Percentiles rank a stretch among this genome's conserved stretches.
Conservation (phyloP, 2,329 filamentous ascomycete species). For the Colletotrichum aenigma region DNA sequence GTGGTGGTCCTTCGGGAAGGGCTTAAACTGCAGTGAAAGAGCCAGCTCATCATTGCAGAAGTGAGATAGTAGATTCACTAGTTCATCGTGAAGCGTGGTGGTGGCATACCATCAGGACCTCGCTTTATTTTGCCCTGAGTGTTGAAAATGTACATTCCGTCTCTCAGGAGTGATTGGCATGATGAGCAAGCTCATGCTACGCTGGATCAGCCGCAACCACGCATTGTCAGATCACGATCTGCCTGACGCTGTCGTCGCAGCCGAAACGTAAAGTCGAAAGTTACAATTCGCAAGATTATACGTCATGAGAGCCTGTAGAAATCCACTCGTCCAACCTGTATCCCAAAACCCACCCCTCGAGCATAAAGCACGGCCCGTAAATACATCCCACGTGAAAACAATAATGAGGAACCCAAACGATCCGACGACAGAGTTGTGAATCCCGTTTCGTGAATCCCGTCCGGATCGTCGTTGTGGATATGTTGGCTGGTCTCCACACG, state of each 20-base stretch:
- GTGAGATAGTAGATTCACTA: too few species aligned
- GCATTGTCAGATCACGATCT: too few species aligned
- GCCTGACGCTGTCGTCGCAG: neutral
- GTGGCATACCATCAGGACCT: too few species aligned
- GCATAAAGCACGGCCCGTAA: neutral
- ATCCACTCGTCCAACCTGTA: rapidly evolving
- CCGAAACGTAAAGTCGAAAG: neutral
- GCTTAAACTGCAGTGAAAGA: too few species aligned
- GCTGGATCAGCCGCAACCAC: too few species aligned
- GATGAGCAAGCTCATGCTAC: too few species aligned
- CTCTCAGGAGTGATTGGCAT: too few species aligned
- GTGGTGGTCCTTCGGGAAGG: too few species aligned
- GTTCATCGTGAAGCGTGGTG: too few species aligned
- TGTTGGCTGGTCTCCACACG: neutral
- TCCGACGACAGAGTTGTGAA: rapidly evolving
- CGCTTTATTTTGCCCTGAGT: too few species aligned
- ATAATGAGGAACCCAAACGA: neutral
- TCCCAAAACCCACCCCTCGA: neutral
- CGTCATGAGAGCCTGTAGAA: neutral
- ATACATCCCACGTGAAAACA: neutral
- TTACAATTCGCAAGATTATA: neutral
- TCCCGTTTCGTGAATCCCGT: neutral
- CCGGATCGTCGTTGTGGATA: neutral
- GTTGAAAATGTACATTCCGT: too few species aligned
- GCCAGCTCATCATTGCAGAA: too few species aligned